Conservation (phyloP, 2,329 filamentous ascomycete species). For the Tothia fuscella region DNA sequence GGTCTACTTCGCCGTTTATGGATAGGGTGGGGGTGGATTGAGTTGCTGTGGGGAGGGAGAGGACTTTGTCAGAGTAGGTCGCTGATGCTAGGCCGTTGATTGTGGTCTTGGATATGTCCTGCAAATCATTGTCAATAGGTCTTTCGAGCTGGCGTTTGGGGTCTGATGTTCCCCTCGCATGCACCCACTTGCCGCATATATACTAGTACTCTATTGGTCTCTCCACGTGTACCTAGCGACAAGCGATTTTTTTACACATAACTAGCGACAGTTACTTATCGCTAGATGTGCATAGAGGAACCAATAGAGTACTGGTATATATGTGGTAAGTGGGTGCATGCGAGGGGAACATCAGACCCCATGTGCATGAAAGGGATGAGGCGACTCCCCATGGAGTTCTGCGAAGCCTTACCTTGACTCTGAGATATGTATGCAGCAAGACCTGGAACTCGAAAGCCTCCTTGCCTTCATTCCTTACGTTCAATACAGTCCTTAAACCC, state of each 20-base stretch:
- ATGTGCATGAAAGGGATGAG: too few species aligned
- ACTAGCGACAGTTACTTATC: too few species aligned
- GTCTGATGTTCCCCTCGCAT: not conserved
- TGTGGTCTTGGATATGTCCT: conserved; percentile 68
- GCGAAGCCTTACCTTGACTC: conserved; percentile 52
- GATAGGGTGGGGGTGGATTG: conserved; percentile 52
- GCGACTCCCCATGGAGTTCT: not conserved
- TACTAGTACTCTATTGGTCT: too few species aligned
- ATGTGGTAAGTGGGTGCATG: too few species aligned
- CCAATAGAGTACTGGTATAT: too few species aligned
- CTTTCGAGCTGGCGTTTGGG: too few species aligned
- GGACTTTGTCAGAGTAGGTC: conserved; percentile 74
- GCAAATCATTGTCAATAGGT: too few species aligned
- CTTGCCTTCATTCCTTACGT: conserved; percentile 78
- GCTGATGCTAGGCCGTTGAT: conserved; percentile 67
- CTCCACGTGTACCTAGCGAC: too few species aligned
- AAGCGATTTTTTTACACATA: too few species aligned
- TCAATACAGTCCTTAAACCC: conserved; percentile 66
- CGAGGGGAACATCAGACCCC: too few species aligned
- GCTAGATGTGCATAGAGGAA: too few species aligned
- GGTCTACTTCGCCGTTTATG: conserved; percentile 72
- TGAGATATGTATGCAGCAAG: conserved; percentile 83
- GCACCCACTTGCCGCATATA: too few species aligned
- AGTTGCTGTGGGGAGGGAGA: conserved; percentile 49
- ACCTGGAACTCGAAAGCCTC: conserved; percentile 83